These are phyloP conservation scores for Hymenoscyphus fraxineus DNA, from an alignment of 2,329 filamentous ascomycete genomes.

Conservation along the genomic window DNA sequence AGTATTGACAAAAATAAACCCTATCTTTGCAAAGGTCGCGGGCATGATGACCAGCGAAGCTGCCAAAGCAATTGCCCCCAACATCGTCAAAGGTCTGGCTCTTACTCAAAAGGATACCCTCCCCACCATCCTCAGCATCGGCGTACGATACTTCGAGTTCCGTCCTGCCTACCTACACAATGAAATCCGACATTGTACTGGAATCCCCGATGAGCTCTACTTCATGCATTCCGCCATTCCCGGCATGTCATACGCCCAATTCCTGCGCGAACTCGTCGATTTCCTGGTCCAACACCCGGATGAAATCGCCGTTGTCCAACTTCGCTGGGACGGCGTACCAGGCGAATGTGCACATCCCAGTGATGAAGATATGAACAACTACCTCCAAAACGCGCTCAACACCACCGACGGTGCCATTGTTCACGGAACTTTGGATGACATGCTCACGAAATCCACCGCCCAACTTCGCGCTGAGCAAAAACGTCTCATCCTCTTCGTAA, in stretches of 20 bases:
- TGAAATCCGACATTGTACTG: constrained; percentile 35
- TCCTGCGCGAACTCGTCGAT: constrained; percentile 39
- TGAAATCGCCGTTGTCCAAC: constrained; percentile 48
- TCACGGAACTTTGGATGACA: constrained; percentile 34
- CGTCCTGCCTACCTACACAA: constrained; percentile 46
- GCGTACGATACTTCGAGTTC: constrained; percentile 51
- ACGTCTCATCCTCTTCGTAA: constrained; percentile 39
- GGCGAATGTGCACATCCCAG: constrained; percentile 42
- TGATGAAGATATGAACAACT: constrained; percentile 39
- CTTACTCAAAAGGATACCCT: constrained; percentile 50
- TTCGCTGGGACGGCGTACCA: constrained; percentile 48
- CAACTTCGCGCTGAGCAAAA: constrained; percentile 37
- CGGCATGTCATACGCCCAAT: constrained; percentile 44
- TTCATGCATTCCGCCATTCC: constrained; percentile 50
- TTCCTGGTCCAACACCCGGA: constrained; percentile 41
- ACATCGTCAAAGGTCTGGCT: constrained; percentile 46
- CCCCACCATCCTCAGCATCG: constrained; percentile 42
- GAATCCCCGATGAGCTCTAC: constrained; percentile 45
- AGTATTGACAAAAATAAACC: constrained; percentile 26
- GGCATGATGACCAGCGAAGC: constrained; percentile 27
- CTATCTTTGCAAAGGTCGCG: constrained; percentile 27
- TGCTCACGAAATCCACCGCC: constrained; percentile 34
- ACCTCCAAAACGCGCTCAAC: constrained; percentile 37
- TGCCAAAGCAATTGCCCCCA: constrained; percentile 33
- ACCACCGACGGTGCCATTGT: constrained; percentile 31